Base-by-base conservation (phyloP, 192 early-diverging fungal genomes). In the Entomortierella beljakovae region DNA sequence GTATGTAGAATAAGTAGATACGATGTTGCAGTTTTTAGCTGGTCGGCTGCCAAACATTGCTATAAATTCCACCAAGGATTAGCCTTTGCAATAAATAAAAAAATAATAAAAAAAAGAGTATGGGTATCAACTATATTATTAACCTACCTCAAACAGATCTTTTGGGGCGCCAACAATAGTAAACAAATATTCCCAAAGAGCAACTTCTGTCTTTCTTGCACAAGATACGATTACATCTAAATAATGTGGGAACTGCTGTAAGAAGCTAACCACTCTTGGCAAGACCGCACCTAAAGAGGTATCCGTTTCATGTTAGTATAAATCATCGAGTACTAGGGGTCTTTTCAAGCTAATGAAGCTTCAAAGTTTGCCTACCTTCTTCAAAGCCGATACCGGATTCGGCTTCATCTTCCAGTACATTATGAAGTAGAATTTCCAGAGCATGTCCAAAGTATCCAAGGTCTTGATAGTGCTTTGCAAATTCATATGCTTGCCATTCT, bases 141-240 rank as follows among this genome's bases (percentile, higher is more conserved):
- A n/a, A 18, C 38, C 4, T 88, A 94, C 93, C 83, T 92, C 85
- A 80, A 98, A 99, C 43, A 99, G 86, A 25, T 81, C 85, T 43
- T 91, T 90, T 1, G 94, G 91, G 29, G 96, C 92, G 11, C 95
- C 98, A 1, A 95, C 91, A 61, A 91, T 88, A 2, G 86, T 83
- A 82, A 98, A 98, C 53, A 98, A 86, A 51, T 89, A 90, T 22
- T 89, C 85, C 98, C 98, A 99, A 38, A 95, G 84, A 16, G 95
- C 88, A 0, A 94, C 91, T 75, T 99, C 98, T n/a, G 94, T 94
- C 76, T 99, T 99, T 61, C 98, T 84, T 7, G 98, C 97, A 72
- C 97, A 98, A 32, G 94, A 92, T 13, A 95, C 96, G 74, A 99
- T 93, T 25, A 96, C 90, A 54, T 98, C 97, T 40, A 94, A 75